Conservation (phyloP, 164 flowering plant genomes). For the Tinospora cordifolia region DNA sequence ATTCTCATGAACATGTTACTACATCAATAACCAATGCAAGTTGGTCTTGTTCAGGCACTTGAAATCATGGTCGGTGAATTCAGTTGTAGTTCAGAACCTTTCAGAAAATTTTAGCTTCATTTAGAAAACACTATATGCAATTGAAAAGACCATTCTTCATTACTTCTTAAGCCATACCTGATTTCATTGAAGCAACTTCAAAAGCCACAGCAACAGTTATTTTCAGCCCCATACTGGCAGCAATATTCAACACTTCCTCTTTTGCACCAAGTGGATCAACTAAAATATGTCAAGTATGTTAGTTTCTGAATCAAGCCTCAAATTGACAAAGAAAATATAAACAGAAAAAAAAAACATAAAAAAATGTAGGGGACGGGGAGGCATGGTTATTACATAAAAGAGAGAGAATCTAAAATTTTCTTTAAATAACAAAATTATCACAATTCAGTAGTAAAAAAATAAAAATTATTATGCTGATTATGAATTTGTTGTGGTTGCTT, state of each 20-base stretch:
- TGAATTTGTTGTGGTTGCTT: too few relatives aligned
- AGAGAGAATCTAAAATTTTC: not conserved
- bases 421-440: not conserved
- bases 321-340: not conserved
- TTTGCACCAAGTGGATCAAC: conserved; percentile 90
- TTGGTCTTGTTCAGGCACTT: not conserved
- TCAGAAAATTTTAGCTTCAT: not conserved
- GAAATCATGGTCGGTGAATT: not conserved
- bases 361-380: too few relatives aligned
- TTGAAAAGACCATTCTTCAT: not conserved
- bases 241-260: conserved; percentile 57
- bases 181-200: conserved; percentile 35
- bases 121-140: not conserved
- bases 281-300: conserved; percentile 11
- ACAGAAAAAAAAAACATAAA: not conserved
- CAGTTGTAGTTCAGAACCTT: not conserved
- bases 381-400: not conserved
- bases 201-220: conserved; percentile 70
- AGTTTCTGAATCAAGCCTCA: not conserved
- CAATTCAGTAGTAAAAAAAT: too few relatives aligned
- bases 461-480: too few relatives aligned
- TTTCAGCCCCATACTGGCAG: conserved; percentile 49
- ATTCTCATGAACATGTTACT: too few relatives aligned
- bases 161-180: conserved; percentile 30
- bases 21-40: too few relatives aligned